Evolutionary conservation across 495 filamentous ascomycete species (phyloP).

Genomic region (Copromyces sp.): DNA sequence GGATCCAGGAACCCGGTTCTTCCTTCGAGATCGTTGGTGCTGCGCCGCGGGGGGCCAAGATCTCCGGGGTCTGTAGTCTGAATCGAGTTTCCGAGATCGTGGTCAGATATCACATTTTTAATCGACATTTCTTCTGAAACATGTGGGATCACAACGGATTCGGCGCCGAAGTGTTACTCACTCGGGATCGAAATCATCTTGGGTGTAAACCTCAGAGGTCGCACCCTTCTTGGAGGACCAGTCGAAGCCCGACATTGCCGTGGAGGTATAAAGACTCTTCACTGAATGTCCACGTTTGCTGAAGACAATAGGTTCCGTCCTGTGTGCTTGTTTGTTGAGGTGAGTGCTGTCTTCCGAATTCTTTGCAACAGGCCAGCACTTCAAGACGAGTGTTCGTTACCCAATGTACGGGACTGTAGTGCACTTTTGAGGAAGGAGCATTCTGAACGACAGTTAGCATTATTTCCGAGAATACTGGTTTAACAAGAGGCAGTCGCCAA

Average conservation of each 20-base stretch:
- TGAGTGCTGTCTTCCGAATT: neutral
- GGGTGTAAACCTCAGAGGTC: neutral
- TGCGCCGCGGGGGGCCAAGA: neutral
- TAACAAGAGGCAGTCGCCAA: neutral
- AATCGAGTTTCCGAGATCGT: neutral
- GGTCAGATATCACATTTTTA: constrained; percentile 16
- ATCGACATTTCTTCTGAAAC: neutral
- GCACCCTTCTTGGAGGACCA: neutral
- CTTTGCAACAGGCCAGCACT: neutral
- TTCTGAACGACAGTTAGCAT: neutral
- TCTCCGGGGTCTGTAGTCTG: constrained; percentile 1
- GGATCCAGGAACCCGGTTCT: constrained; percentile 4
- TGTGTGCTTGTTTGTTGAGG: neutral
- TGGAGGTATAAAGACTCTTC: neutral
- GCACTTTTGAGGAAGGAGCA: neutral
- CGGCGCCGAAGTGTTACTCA: neutral
- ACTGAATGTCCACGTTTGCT: neutral
- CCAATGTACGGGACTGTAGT: neutral
- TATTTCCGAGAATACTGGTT: neutral
- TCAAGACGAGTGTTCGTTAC: neutral
- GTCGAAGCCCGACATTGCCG: neutral
- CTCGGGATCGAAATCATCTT: neutral
- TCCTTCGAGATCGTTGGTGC: constrained; percentile 1
- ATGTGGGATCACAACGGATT: neutral
- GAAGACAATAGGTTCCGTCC: neutral